Evolutionary conservation across 441 rosid genomes (phyloP).

Genomic region (Aquilaria agallochum): DNA sequence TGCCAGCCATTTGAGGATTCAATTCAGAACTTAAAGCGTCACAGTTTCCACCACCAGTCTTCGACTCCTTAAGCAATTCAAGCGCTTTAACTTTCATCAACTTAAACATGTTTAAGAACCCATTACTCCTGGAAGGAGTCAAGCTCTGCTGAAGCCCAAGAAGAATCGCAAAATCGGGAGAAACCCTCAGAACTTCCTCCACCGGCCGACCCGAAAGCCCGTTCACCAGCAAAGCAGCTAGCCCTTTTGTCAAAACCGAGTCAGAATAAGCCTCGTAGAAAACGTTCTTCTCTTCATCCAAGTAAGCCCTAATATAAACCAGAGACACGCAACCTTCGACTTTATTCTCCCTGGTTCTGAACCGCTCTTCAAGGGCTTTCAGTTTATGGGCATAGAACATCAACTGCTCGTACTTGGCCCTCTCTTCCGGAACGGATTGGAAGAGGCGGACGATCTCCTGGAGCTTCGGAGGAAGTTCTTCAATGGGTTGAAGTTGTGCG

Average conservation of each 20-base stretch:
- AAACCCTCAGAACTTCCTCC: slow-evolving; percentile 61
- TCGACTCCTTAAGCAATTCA: slow-evolving; percentile 35
- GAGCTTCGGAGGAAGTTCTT: slow-evolving; percentile 84
- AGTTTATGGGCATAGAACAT: slow-evolving; percentile 80
- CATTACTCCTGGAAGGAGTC: slow-evolving; percentile 83
- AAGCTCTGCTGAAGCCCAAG: slow-evolving; percentile 85
- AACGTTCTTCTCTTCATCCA: slow-evolving; percentile 50
- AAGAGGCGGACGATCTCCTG: slow-evolving; percentile 61
- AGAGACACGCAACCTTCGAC: slow-evolving; percentile 89
- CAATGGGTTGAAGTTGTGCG: slow-evolving; percentile 52
- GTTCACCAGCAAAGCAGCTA: slow-evolving; percentile 75
- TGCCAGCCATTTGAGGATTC: background rate
- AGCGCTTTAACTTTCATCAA: slow-evolving; percentile 88
- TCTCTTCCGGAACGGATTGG: slow-evolving; percentile 58
- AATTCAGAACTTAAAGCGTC: slow-evolving; percentile 6
- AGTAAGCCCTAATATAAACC: slow-evolving; percentile 87
- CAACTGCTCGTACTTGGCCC: slow-evolving; percentile 83
- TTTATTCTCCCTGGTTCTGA: slow-evolving; percentile 72
- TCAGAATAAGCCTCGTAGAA: slow-evolving; percentile 86
- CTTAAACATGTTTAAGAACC: slow-evolving; percentile 82
- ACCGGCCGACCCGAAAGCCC: slow-evolving; percentile 75
- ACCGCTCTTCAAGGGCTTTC: slow-evolving; percentile 55
- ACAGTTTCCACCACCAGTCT: slow-evolving; percentile 18
- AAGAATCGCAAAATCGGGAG: slow-evolving; percentile 75
- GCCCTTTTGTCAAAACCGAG: slow-evolving; percentile 73